These are phyloP conservation scores for Straminergon stramineum DNA, from an alignment of 225 moss, liverwort and hornwort genomes.

Conservation along the genomic window DNA sequence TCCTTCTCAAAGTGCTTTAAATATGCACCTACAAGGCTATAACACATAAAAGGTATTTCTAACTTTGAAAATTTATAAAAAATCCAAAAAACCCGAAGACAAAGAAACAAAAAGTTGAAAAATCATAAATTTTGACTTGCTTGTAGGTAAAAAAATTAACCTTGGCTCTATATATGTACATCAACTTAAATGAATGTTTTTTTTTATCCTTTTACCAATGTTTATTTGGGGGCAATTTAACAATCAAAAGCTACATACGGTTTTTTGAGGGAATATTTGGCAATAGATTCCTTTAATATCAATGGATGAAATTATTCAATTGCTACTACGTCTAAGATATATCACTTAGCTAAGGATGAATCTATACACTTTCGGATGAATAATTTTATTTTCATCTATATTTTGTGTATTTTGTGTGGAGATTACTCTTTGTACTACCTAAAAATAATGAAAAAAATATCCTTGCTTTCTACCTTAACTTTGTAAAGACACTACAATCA, in stretches of 20 bases:
- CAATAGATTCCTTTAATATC: background rate
- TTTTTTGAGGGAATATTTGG: background rate
- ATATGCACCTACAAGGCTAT: no score
- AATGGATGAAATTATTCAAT: background rate
- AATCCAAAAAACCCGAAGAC: background rate
- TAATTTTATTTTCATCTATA: no score
- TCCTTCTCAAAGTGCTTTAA: background rate
- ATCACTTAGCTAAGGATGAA: accelerated
- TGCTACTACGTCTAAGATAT: background rate
- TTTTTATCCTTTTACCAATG: background rate
- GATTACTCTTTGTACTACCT: accelerated
- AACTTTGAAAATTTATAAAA: background rate
- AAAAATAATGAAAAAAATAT: no score
- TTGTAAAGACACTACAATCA: no score
- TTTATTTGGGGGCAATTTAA: background rate
- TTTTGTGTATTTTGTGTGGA: no score
- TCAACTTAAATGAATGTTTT: background rate
- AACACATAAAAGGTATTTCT: background rate
- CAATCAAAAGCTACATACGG: accelerated
- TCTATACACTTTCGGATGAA: background rate
- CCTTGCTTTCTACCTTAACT: no score
- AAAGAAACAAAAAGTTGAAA: accelerated
- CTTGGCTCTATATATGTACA: background rate
- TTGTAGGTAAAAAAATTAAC: background rate
- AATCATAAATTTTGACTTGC: background rate